These are phyloP conservation scores for Acrodontium crateriforme DNA, from an alignment of 2,329 filamentous ascomycete species.

Conservation along the genomic window DNA sequence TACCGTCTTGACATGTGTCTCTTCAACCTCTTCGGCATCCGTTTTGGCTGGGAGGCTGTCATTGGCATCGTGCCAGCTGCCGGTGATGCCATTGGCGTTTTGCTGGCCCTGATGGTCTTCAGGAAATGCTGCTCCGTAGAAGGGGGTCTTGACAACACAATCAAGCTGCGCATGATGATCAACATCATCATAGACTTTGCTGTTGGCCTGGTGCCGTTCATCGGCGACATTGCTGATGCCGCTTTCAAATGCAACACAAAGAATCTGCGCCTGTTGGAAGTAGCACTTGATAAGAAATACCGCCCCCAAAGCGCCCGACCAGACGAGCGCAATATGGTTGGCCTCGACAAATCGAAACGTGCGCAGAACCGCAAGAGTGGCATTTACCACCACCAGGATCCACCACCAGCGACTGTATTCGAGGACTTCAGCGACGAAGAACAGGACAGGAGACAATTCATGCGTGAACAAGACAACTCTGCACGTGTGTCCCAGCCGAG, in stretches of 20 bases:
- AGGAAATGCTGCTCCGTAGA: conserved; percentile 59
- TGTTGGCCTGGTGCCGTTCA: conserved; percentile 58
- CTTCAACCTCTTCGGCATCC: conserved; percentile 66
- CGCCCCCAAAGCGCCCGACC: conserved; percentile 27
- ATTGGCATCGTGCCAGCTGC: conserved; percentile 72
- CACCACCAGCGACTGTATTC: conserved; percentile 33
- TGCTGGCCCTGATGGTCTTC: conserved; percentile 64
- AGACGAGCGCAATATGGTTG: conserved; percentile 15
- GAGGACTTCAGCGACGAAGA: conserved; percentile 31
- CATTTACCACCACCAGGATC: conserved; percentile 20
- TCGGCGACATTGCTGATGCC: conserved; percentile 65
- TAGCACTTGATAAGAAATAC: conserved; percentile 54
- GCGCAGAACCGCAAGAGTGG: conserved; percentile 20
- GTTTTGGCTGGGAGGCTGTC: conserved; percentile 79
- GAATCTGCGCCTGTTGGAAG: conserved; percentile 57
- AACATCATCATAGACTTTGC: conserved; percentile 65
- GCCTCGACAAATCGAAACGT: conserved; percentile 18
- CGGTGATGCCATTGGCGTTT: conserved; percentile 60
- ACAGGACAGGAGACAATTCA: conserved; percentile 8
- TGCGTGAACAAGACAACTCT: neutral
- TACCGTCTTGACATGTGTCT: conserved; percentile 76
- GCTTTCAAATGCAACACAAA: conserved; percentile 62
- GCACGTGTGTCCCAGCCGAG: no score
- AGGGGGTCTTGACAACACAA: conserved; percentile 51
- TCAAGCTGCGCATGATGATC: conserved; percentile 61